Evolutionary conservation across 2,329 filamentous ascomycete genomes (phyloP), one percentile per base, ranked within the genome.

Genomic region (Ophiocordyceps camponoti-leonardi): DNA sequence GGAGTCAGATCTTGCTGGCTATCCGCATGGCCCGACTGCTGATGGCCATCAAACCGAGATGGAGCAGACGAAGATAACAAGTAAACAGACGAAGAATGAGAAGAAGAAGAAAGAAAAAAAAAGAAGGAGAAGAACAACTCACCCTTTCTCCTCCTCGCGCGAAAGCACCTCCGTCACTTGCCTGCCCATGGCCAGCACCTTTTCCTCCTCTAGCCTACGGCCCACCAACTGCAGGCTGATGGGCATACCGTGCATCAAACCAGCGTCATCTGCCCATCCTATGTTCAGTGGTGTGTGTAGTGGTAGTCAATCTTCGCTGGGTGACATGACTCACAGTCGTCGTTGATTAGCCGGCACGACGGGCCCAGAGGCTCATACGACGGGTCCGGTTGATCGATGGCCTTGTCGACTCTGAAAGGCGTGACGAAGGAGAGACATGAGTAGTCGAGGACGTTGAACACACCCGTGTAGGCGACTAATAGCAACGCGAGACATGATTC

Each of bases 371-470:
- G 61, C 45, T 54, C 45, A 10, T 64, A 64, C 0, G 44, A 44
- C 1, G 57, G 46, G 2, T 52, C 56, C 0, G 57, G 45, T 14
- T 50, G 45, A 43, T 72, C 69, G 8, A 67, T 43, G 1, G 52
- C 49, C 46, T 64, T 61, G 45, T 71, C 66, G 0, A 64, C 69
- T 0, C 26, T 49, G 13, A 68, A 12, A 0, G 67, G 65, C 0
- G 67, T 67, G 0, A 68, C 63, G 47, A 72, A 72, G 0, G 68
- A 70, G 0, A 72, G 57, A 45, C 61, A 62, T 0, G 68, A 58
- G 47, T 71, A 71, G 52, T 72, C 69, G 2, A 72, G 51, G 0
- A 72, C 59, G 42, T 72, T 72, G 52, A 58, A 72, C 0, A 72
- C 67, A 4, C 68, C 68, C 0, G 69, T 72, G 47, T 71, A 72